phyloP scores from a whole-genome alignment of 2,329 filamentous ascomycete genomes.

The Ceratocystis lukuohia region DNA sequence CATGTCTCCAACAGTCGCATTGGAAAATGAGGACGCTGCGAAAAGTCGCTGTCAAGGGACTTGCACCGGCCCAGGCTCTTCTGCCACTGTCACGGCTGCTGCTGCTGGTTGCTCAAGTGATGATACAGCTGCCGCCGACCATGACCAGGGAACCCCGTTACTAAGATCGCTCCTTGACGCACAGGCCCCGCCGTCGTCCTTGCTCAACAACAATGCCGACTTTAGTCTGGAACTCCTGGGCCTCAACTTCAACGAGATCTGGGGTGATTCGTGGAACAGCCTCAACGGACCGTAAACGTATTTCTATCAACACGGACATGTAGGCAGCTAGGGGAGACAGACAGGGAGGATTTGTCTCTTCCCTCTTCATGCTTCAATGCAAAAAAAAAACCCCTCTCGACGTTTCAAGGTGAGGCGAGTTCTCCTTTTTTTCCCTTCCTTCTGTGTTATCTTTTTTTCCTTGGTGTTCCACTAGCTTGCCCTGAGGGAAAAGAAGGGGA shows the following conservation, averaged over 20 bases:
- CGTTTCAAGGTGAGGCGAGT: background rate
- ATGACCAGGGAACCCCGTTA: constrained; percentile 10
- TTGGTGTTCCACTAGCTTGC: background rate
- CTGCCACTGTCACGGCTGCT: background rate
- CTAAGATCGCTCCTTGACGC: constrained; percentile 16
- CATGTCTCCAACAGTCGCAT: constrained; percentile 19
- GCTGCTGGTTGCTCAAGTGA: background rate
- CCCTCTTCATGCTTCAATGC: background rate
- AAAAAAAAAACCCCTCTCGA: background rate
- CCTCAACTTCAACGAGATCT: constrained; percentile 42
- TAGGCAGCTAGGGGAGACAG: too few relatives aligned
- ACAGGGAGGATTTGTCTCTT: background rate
- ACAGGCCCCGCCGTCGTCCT: constrained; percentile 26
- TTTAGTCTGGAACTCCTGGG: constrained; percentile 41
- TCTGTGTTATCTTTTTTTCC: background rate
- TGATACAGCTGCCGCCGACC: background rate
- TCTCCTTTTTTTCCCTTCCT: background rate
- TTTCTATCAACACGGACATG: too few relatives aligned
- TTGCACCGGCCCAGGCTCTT: background rate
- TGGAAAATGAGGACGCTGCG: background rate
- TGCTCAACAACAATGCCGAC: constrained; percentile 31
- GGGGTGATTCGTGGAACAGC: constrained; percentile 38
- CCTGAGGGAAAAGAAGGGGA: background rate
- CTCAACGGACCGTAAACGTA: constrained; percentile 21
- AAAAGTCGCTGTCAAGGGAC: constrained; percentile 23